Conservation (phyloP, 169 alveolate species). For the Plasmodium fragile region DNA sequence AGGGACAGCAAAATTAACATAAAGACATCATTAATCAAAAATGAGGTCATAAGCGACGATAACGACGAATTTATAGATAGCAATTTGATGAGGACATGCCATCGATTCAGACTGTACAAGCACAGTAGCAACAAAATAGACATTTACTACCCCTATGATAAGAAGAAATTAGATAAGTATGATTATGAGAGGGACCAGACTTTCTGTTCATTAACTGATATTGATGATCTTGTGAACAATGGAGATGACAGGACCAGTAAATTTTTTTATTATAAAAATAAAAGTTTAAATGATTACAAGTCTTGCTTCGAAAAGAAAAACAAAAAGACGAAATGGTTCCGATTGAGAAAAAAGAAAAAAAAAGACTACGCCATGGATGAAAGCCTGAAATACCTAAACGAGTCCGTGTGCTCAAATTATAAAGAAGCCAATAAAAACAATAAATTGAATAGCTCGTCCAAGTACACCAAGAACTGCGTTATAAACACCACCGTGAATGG, state of each 20-base stretch:
- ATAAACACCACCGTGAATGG: slow-evolving; percentile 56
- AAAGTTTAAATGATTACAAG: slow-evolving; percentile 71
- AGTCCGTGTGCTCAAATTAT: slow-evolving; percentile 72
- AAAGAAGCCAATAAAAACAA: slow-evolving; percentile 49
- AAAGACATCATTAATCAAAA: slow-evolving; percentile 78
- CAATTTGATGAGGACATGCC: slow-evolving; percentile 57
- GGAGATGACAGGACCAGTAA: slow-evolving; percentile 34
- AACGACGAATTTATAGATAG: slow-evolving; percentile 47
- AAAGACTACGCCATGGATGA: slow-evolving; percentile 32
- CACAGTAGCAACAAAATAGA: not conserved
- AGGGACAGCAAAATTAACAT: slow-evolving; percentile 79
- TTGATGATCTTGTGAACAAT: slow-evolving; percentile 33
- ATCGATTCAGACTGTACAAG: slow-evolving; percentile 28
- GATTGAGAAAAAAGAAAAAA: slow-evolving; percentile 63
- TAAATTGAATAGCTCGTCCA: slow-evolving; percentile 7
- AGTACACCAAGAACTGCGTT: slow-evolving; percentile 22
- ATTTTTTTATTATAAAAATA: slow-evolving; percentile 63
- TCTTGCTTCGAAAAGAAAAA: slow-evolving; percentile 43
- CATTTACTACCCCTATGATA: slow-evolving; percentile 24
- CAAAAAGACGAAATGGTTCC: slow-evolving; percentile 57
- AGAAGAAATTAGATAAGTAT: slow-evolving; percentile 39
- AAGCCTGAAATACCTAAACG: slow-evolving; percentile 57
- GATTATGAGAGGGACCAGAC: slow-evolving; percentile 62
- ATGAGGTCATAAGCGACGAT: slow-evolving; percentile 77
- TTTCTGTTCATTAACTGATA: slow-evolving; percentile 56